phyloP scores from a whole-genome alignment of 352 stramenopile species.

The Phytophthora hybrid region DNA sequence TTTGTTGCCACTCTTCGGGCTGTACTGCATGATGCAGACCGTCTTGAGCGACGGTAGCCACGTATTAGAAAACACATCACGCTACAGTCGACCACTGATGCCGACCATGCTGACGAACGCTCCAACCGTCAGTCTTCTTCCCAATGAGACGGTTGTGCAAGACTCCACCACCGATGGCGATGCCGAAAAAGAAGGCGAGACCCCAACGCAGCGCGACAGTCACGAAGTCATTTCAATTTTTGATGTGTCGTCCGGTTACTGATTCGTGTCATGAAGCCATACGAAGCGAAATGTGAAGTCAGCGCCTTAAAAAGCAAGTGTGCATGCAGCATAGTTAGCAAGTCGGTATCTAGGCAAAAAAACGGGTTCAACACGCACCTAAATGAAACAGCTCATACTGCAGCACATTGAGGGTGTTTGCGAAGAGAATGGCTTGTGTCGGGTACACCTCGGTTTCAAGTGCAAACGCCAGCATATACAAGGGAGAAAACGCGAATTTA shows the following conservation, averaged over 20 bases:
- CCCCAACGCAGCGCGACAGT: no score
- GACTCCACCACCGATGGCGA: no score
- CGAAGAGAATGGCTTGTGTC: not conserved
- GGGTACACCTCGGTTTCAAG: not conserved
- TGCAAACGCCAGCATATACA: not conserved
- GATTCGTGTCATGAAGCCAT: not conserved
- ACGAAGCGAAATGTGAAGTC: not conserved
- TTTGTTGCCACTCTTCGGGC: conserved; percentile 1
- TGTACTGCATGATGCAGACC: not conserved
- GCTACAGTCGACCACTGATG: no score
- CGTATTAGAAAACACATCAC: no score
- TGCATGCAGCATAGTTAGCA: not conserved
- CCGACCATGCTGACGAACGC: no score
- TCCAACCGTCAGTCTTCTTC: no score
- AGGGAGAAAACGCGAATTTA: not conserved
- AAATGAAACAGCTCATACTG: not conserved
- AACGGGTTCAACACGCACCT: not conserved
- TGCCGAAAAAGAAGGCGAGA: no score
- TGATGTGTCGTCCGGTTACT: not conserved
- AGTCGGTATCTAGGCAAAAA: not conserved
- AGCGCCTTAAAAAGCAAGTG: not conserved
- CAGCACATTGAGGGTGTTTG: not conserved
- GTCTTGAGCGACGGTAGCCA: not conserved
- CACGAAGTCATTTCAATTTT: no score
- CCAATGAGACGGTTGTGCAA: no score